These are phyloP conservation scores for Geosmithia putterillii DNA, from an alignment of 2,329 filamentous ascomycete species.

Conservation along the genomic window DNA sequence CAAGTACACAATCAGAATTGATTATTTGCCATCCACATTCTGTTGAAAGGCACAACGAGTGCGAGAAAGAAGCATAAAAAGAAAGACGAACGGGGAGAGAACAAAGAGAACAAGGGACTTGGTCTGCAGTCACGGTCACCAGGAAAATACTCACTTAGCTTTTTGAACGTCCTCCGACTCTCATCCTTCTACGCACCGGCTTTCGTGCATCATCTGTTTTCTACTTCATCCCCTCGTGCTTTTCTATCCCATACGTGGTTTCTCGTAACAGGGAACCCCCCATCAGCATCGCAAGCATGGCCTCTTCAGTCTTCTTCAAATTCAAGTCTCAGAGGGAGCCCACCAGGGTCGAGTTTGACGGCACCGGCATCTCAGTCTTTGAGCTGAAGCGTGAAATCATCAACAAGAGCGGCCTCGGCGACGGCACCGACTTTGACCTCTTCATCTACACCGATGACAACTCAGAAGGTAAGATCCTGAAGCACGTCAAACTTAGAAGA, in stretches of 20 bases:
- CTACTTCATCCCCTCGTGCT: not conserved
- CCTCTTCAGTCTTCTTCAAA: constrained; percentile 98
- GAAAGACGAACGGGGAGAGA: constrained; percentile 15
- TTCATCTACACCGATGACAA: constrained; percentile 88
- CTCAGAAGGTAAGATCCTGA: constrained; percentile 61
- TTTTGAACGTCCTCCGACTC: not conserved
- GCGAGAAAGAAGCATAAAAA: constrained; percentile 16
- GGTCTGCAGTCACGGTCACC: constrained; percentile 1
- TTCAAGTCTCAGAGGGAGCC: constrained; percentile 99
- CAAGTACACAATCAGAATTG: constrained; percentile 40
- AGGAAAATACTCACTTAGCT: constrained; percentile 15
- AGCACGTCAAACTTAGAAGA: not conserved
- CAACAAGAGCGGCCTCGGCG: constrained; percentile 80
- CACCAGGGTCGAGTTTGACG: constrained; percentile 89
- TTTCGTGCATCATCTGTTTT: not conserved
- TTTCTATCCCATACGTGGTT: not conserved
- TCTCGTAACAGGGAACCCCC: not conserved
- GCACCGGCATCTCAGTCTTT: constrained; percentile 95
- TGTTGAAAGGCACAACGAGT: constrained; percentile 23
- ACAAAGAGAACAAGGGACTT: constrained; percentile 7
- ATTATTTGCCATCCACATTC: constrained; percentile 26
- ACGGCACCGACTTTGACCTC: constrained; percentile 93
- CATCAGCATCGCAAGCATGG: constrained; percentile 43
- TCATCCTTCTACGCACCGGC: not conserved
- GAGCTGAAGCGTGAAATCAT: constrained; percentile 99